Base-by-base conservation (phyloP, 2,329 filamentous ascomycete species). In the Aspergillaceae sp. region DNA sequence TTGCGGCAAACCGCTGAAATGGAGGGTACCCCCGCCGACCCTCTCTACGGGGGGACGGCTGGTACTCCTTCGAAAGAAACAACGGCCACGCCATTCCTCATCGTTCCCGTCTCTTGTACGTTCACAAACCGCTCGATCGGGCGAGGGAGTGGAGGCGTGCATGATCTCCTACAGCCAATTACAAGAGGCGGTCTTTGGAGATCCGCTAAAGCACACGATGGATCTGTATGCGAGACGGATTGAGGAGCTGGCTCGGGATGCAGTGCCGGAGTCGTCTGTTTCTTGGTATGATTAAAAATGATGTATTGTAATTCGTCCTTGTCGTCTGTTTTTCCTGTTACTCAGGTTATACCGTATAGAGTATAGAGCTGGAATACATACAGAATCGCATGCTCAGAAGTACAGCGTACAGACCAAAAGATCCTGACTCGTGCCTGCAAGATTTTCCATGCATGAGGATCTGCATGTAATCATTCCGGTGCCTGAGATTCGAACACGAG, bases 151-250 rank as follows among this genome's bases (percentile, higher is more conserved):
- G 0, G 77, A 86, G 41, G 86, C 86, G 2, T 82, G 83, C 50
- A 75, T 82, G 7, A 77, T 83, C 6, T 77, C 72, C 0, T 85
- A 92, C 52, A 78, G 83, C 38, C 73, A 86, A 59, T 65, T 94
- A 43, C 72, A 84, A 27, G 75, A 73, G 1, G 76, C 89, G 0
- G 73, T 94, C 3, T 94, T 88, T 77, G 88, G 88, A 0, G 87
- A 94, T 61, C 85, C 86, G 0, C 72, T 87, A 38, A 84, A 82
- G 61, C 88, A 94, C 68, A 74, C 82, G 55, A 94, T 94, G 88
- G 79, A 73, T 48, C 60, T 92, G 19, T 94, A 94, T 65, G 79
- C 79, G 9, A 77, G 75, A 19, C 70, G 88, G 44, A 78, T 94
- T 40, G 84, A 92, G 68, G 44, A 66, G 64, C 42, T 61, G 33